A percentile compares a stretch with the other conserved stretches of the same genome.
Evolutionary conservation across 2,329 filamentous ascomycete genomes (phyloP).

Genomic region (Diaporthe ilicicola): DNA sequence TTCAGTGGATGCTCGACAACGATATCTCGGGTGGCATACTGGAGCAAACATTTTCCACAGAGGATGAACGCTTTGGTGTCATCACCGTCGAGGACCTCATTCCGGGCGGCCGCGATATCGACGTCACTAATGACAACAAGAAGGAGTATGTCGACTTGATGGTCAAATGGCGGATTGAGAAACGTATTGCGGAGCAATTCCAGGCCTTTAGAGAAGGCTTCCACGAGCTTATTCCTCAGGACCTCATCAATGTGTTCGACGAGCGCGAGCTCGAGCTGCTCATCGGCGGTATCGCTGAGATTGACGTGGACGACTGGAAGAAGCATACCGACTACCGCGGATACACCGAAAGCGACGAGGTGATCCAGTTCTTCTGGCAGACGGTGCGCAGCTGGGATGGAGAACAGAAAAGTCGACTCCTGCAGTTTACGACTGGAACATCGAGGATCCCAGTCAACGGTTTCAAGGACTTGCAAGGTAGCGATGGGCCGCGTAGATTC

Average conservation of each 20-base stretch:
- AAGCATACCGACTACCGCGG: slow-evolving; percentile 99
- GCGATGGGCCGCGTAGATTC: slow-evolving; percentile 92
- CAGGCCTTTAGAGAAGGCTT: slow-evolving; percentile 97
- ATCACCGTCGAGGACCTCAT: slow-evolving; percentile 94
- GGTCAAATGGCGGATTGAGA: slow-evolving; percentile 99
- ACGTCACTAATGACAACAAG: slow-evolving; percentile 99
- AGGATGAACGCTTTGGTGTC: slow-evolving; percentile 96
- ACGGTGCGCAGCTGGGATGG: slow-evolving; percentile 96
- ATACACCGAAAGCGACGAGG: slow-evolving; percentile 96
- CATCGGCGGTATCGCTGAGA: slow-evolving; percentile 99
- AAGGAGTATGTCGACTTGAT: slow-evolving; percentile 98
- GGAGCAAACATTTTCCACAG: slow-evolving; percentile 95
- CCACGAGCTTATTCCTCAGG: slow-evolving; percentile 95
- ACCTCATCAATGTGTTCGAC: slow-evolving; percentile 98
- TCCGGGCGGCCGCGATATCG: slow-evolving; percentile 87
- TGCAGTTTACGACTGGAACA: slow-evolving; percentile 98
- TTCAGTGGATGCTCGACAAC: slow-evolving; percentile 98
- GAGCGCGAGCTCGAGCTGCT: slow-evolving; percentile 96
- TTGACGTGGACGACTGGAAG: slow-evolving; percentile 99
- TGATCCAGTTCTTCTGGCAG: slow-evolving; percentile 99
- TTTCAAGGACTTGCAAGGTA: slow-evolving; percentile 98
- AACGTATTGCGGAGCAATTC: slow-evolving; percentile 98
- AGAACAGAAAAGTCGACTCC: slow-evolving; percentile 93
- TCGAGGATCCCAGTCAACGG: slow-evolving; percentile 98
- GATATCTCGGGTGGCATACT: slow-evolving; percentile 92